phyloP scores from a whole-genome alignment of 306 rosid genomes.

The Purshia tridentata region DNA sequence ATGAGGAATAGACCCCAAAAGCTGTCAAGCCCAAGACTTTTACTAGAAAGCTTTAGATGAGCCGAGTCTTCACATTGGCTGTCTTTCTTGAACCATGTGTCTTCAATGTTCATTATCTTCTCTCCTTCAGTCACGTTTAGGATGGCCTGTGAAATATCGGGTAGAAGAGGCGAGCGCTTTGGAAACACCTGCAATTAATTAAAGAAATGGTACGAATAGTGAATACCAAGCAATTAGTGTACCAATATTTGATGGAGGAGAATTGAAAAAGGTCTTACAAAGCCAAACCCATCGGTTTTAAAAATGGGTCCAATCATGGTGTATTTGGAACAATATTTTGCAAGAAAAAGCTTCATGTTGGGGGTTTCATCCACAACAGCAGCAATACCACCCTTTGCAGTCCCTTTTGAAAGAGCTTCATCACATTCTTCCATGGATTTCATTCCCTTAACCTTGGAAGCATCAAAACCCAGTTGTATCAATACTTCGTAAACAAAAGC shows the following conservation, averaged over 20 bases:
- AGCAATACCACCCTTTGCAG: constrained; percentile 42
- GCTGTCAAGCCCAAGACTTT: constrained; percentile 55
- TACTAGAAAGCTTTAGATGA: constrained; percentile 10
- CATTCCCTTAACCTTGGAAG: constrained; percentile 4
- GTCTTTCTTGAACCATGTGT: too few species aligned
- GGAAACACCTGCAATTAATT: constrained; percentile 33
- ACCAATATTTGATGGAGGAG: background rate
- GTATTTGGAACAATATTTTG: constrained; percentile 41
- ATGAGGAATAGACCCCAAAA: constrained; percentile 69
- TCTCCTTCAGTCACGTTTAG: constrained; percentile 24
- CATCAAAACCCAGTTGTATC: constrained; percentile 9
- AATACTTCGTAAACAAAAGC: constrained; percentile 25
- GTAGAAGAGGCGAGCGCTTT: constrained; percentile 47
- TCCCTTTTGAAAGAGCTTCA: constrained; percentile 11
- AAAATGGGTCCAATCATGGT: constrained; percentile 44
- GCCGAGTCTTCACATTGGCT: background rate
- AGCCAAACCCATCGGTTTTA: constrained; percentile 49
- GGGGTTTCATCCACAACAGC: constrained; percentile 50
- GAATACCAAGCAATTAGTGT: too few species aligned
- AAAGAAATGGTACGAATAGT: too few species aligned
- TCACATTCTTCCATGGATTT: constrained; percentile 13
- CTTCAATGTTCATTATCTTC: too few species aligned
- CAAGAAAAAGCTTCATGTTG: too few species aligned
- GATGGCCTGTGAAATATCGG: background rate
- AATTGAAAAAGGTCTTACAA: constrained; percentile 32